Evolutionary conservation across 2,329 filamentous ascomycete genomes (phyloP), one percentile per base, ranked within the genome.

Genomic region (Ophiostoma fasciatum): DNA sequence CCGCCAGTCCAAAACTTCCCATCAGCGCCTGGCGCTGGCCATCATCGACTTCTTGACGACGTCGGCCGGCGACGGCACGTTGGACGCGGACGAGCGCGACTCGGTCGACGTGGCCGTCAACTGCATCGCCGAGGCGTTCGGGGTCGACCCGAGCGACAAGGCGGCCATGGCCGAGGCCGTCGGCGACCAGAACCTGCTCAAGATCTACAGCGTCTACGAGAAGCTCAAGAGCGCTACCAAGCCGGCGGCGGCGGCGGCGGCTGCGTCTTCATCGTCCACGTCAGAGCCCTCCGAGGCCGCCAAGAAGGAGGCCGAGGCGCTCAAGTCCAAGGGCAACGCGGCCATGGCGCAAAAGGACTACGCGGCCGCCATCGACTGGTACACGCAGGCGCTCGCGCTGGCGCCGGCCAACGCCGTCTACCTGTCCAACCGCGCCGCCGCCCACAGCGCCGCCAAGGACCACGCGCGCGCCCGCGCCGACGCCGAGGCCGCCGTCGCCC

Each of bases 281-380:
- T 13, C 26, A n/a, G n/a, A 23, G 15, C 31, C 36, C 12, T 23
- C 26, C 9, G 58, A 54, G 48, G 46, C 43, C 34, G 66, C 74
- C 49, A 85, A 82, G 58, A 74, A 80, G 47, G 77, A 90, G 51
- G 88, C 88, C 41, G 90, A 98, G 56, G 68, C 69, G 45, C 68
- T 96, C 49, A 98, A 98, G 66, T 79, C 74, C 41, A 74, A 83
- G 52, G 90, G 90, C 48, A 98, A 98, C 62, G 77, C 83, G 36
- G 84, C 88, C 41, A 96, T 98, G 87, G 79, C 83, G 39, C 74
- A 80, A 56, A 94, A 94, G 64, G 84, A 96, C 59, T 94, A 94
- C 64, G 51, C 66, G 31, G 52, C 63, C 28, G 90, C 90, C 43
- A 84, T 96, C 54, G 76, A 83, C 48, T 66, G 82, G 47, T 98